These are phyloP conservation scores for Naumovozyma dairenensis DNA, from an alignment of 805 yeast species.

Conservation along the genomic window DNA sequence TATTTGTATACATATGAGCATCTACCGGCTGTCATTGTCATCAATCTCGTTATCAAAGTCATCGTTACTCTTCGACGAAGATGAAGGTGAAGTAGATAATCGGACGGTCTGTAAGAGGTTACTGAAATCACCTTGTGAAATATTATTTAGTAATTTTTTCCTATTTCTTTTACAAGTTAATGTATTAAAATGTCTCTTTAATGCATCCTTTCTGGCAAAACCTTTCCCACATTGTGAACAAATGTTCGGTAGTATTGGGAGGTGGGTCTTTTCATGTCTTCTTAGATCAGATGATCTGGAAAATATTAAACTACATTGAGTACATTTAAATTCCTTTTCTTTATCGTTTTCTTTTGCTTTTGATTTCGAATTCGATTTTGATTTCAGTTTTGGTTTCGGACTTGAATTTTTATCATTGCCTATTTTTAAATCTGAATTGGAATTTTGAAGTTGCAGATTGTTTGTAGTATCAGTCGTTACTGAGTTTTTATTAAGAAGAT, in stretches of 20 bases:
- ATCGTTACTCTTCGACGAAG: too few relatives aligned
- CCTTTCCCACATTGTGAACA: constrained; percentile 72
- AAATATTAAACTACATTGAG: constrained; percentile 50
- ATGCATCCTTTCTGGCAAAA: constrained; percentile 72
- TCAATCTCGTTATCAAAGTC: too few relatives aligned
- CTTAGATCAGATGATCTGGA: constrained; percentile 59
- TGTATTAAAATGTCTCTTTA: constrained; percentile 65
- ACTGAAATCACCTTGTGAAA: too few relatives aligned
- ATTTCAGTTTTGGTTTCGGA: background rate
- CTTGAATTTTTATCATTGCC: background rate
- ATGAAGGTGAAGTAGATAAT: too few relatives aligned
- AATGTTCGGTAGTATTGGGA: constrained; percentile 59
- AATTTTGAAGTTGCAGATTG: too few relatives aligned
- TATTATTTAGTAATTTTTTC: constrained; percentile 38
- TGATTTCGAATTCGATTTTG: background rate
- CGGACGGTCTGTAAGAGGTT: too few relatives aligned
- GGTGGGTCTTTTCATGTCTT: constrained; percentile 66
- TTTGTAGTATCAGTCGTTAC: too few relatives aligned
- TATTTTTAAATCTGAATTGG: background rate
- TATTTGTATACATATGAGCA: too few relatives aligned
- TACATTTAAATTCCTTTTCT: constrained; percentile 41
- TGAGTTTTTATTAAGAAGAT: background rate
- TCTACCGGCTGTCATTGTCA: too few relatives aligned
- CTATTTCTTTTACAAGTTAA: constrained; percentile 66
- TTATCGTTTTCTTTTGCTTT: background rate